These are phyloP conservation scores for Auricularia sp. DNA, from an alignment of 768 basidiomycete genomes.

Conservation along the genomic window DNA sequence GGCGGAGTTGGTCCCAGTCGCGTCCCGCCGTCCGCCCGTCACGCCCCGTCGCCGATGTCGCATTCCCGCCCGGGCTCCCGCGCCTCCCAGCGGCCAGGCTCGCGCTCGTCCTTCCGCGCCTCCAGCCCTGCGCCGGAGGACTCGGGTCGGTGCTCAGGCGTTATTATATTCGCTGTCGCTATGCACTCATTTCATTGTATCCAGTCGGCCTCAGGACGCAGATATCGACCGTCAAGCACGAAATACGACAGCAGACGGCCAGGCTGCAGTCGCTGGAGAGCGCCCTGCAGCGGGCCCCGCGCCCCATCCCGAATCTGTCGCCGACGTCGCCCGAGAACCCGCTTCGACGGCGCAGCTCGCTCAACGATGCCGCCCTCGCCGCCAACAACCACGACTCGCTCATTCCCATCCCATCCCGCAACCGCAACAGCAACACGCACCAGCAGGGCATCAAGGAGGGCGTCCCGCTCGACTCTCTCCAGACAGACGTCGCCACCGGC, in stretches of 20 bases:
- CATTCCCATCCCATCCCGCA: not conserved
- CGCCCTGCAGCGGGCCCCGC: constrained; percentile 54
- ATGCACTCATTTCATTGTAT: not conserved
- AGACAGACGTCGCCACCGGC: constrained; percentile 14
- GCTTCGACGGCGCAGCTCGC: not conserved
- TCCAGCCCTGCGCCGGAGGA: not conserved
- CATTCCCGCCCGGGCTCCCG: not conserved
- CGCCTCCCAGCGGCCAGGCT: not conserved
- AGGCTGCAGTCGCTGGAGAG: constrained; percentile 64
- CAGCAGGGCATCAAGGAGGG: constrained; percentile 57
- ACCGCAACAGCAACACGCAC: not conserved
- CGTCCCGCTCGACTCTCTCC: constrained; percentile 50
- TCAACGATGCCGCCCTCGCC: not conserved
- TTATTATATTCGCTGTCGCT: not conserved
- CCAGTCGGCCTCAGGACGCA: constrained; percentile 68
- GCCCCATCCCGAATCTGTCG: constrained; percentile 24
- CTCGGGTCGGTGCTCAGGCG: not conserved
- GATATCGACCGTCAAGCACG: constrained; percentile 73
- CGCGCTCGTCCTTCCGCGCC: not conserved
- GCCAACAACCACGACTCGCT: not conserved
- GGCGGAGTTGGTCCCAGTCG: not conserved
- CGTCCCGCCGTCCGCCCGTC: not conserved
- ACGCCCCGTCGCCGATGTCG: not conserved
- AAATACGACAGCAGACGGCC: constrained; percentile 76
- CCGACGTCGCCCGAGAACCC: not conserved